Percentiles rank a stretch among this genome's conserved stretches.
phyloP scores from a whole-genome alignment of 352 stramenopile genomes.

The Globisporangium cylindrosporum region DNA sequence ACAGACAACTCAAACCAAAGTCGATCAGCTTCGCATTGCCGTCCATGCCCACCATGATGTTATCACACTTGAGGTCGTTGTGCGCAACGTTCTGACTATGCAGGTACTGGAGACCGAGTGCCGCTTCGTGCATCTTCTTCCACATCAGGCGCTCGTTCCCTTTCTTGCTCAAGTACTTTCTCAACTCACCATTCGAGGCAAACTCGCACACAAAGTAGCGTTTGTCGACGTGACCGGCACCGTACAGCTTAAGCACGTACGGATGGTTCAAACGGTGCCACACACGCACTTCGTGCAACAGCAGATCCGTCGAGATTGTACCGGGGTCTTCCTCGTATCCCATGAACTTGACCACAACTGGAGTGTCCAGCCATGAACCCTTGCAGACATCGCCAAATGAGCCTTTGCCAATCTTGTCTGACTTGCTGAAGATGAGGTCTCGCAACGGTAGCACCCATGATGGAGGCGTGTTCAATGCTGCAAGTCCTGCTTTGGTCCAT shows the following conservation, averaged over 20 bases:
- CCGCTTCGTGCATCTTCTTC: too few relatives aligned
- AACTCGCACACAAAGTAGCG: too few relatives aligned
- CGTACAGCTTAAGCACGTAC: slow-evolving; percentile 34
- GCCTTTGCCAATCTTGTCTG: neutral
- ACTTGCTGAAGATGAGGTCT: neutral
- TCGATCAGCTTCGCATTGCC: too few relatives aligned
- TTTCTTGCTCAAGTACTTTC: too few relatives aligned
- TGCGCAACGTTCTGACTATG: too few relatives aligned
- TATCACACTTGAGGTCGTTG: too few relatives aligned
- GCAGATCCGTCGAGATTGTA: slow-evolving; percentile 8
- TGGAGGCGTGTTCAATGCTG: neutral
- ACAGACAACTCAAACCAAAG: too few relatives aligned
- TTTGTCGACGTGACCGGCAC: slow-evolving; percentile 32
- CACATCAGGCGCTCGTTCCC: too few relatives aligned
- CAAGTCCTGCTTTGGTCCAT: neutral
- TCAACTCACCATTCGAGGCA: too few relatives aligned
- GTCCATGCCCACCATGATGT: too few relatives aligned
- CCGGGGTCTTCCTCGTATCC: neutral
- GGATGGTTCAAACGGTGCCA: slow-evolving; percentile 34
- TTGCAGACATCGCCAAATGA: neutral
- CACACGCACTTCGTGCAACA: slow-evolving; percentile 28
- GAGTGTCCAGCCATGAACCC: neutral
- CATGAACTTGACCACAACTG: neutral
- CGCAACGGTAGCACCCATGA: neutral
- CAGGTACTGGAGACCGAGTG: too few relatives aligned